Conservation (phyloP, 2,329 filamentous ascomycete genomes). For the Aaosphaeria pasadenensis region DNA sequence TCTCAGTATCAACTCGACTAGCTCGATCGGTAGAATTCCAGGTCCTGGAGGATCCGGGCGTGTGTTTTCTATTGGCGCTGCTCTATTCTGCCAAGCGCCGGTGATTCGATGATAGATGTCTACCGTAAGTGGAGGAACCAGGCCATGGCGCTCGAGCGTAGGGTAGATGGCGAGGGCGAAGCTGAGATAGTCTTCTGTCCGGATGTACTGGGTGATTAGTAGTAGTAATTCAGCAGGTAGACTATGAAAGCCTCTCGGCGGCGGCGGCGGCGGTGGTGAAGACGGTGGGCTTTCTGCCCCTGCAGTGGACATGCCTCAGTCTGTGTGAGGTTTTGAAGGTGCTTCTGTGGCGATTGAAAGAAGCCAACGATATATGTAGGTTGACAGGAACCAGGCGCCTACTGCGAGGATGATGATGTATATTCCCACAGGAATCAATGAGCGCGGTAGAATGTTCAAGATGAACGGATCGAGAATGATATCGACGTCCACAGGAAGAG, state of each 20-base stretch:
- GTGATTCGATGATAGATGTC: constrained; percentile 23
- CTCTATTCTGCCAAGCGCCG: background rate
- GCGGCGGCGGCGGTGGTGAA: constrained; percentile 14
- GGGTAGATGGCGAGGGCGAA: constrained; percentile 48
- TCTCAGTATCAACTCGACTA: constrained; percentile 39
- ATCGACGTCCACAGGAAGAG: constrained; percentile 74
- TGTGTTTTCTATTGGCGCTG: constrained; percentile 7
- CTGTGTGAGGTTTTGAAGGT: constrained; percentile 27
- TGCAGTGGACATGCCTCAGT: constrained; percentile 26
- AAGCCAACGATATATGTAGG: constrained; percentile 37
- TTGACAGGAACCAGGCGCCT: constrained; percentile 51
- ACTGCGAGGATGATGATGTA: constrained; percentile 65
- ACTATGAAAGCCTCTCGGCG: constrained; percentile 26
- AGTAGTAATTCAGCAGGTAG: constrained; percentile 49
- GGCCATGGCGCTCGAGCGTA: constrained; percentile 36
- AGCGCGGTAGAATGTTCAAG: constrained; percentile 74
- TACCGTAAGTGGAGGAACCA: constrained; percentile 26
- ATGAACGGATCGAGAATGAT: constrained; percentile 83
- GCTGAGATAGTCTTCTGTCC: constrained; percentile 41
- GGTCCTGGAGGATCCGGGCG: constrained; percentile 3
- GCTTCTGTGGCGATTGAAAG: constrained; percentile 15
- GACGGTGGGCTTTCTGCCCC: constrained; percentile 13
- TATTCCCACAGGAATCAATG: constrained; percentile 67
- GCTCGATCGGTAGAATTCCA: constrained; percentile 36
- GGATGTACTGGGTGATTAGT: constrained; percentile 42